Base-by-base conservation (phyloP, 768 basidiomycete genomes). In the Phanerodontia chrysosporium region DNA sequence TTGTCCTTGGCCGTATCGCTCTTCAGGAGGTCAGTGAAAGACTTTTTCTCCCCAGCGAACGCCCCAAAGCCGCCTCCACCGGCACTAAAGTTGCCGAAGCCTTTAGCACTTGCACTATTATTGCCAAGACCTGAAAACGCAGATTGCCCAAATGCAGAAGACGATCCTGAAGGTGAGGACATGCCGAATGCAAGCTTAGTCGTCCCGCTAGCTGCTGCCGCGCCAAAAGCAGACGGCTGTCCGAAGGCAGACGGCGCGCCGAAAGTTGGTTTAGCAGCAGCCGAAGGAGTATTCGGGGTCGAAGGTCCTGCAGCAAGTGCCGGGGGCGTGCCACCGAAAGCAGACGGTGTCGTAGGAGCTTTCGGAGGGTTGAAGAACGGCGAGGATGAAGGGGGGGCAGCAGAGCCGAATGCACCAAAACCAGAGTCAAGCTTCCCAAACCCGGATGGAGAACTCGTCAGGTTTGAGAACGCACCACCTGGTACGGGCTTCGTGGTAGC, bases 21-120 rank as follows among this genome's bases (percentile, higher is more conserved):
- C 14, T 45, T 42, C 14, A 89, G 71, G 48, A 90, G 66, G 28
- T 89, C 84, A n/a, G 75, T 70, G 63, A 87, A 92, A 0, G 88
- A 82, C 63, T 79, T 81, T 25, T 62, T 60, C 35, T 74, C 72
- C 1, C 73, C 70, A 0, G 76, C 64, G 54, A 77, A 72, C 16
- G 77, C 72, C 3, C 74, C 70, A 58, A 86, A 83, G 1, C 77
- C 75, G 44, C 70, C 70, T 0, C 72, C 59, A 3, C 66, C 67
- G 28, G 64, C 39, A 42, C 10, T 67, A 60, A 70, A 73, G 1
- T 68, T 68, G n/a, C 76, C 72, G 55, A 82, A 83, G 9, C 77
- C 78, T 24, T 75, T 74, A 0, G 65, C 59, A 13, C 69, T 58
- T 8, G 69, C 62, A 42, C 30, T 51, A 45, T 52, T 32, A 12